A percentile compares a stretch with the other conserved stretches of the same genome.
These are phyloP conservation scores for Gynochthodes officinalis DNA, from an alignment of 257 asterid species.

Conservation along the genomic window DNA sequence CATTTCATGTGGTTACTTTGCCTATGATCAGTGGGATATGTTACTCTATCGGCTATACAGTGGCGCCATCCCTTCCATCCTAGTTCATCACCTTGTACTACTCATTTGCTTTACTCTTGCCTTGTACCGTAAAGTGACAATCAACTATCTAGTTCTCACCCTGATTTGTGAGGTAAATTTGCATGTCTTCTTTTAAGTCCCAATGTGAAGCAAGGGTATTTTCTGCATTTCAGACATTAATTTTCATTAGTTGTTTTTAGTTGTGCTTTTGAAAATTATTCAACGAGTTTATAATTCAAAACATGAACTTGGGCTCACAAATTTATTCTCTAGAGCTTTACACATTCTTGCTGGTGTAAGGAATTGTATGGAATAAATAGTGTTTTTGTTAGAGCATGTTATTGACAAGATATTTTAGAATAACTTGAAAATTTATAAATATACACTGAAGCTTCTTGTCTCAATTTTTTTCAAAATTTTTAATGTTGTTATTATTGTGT, in stretches of 20 bases:
- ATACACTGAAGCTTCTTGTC: background rate
- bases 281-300: background rate
- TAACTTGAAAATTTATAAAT: background rate
- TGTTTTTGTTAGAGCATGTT: background rate
- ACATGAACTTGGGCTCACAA: background rate
- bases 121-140: constrained; percentile 66
- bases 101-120: constrained; percentile 92
- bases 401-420: background rate
- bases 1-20: constrained; percentile 87
- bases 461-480: background rate
- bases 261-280: background rate
- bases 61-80: constrained; percentile 73
- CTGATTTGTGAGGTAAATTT: constrained; percentile 78
- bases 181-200: no score
- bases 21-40: constrained; percentile 96
- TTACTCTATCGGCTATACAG: constrained; percentile 58
- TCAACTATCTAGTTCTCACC: constrained; percentile 93
- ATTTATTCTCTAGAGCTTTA: background rate
- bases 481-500: background rate
- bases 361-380: background rate
- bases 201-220: background rate
- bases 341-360: background rate
- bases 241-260: background rate
- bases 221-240: background rate
- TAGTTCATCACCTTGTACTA: constrained; percentile 79